phyloP scores from a whole-genome alignment of 2,329 filamentous ascomycete species.

The Beauveria varroae region DNA sequence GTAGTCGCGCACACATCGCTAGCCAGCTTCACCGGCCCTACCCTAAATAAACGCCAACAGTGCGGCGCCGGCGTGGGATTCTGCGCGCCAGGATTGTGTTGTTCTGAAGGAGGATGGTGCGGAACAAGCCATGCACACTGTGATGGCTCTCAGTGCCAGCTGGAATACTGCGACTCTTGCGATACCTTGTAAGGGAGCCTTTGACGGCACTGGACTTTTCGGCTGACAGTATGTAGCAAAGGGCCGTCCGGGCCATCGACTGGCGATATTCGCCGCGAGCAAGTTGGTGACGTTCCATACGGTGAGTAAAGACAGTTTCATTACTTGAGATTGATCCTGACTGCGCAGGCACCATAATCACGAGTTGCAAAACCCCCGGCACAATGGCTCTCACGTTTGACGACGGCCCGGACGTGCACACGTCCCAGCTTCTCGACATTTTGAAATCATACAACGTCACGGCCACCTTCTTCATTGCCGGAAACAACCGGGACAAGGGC shows the following conservation, averaged over 20 bases:
- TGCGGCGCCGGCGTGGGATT: constrained; percentile 30
- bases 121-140: constrained; percentile 28
- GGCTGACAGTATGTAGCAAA: not conserved
- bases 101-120: constrained; percentile 31
- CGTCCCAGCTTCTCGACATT: constrained; percentile 32
- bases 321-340: not conserved
- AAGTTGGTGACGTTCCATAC: constrained; percentile 29
- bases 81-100: constrained; percentile 26
- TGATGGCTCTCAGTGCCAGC: constrained; percentile 30
- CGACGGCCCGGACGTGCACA: constrained; percentile 38
- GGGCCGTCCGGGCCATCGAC: constrained; percentile 26
- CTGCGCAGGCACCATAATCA: constrained; percentile 27
- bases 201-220: no score
- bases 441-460: constrained; percentile 24
- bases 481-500: constrained; percentile 33
- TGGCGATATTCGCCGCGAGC: constrained; percentile 22
- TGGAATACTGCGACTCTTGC: constrained; percentile 32
- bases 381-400: constrained; percentile 39
- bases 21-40: not conserved
- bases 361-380: constrained; percentile 26
- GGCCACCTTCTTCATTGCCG: constrained; percentile 36
- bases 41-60: constrained; percentile 7
- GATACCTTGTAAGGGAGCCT: constrained; percentile 29
- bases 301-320: constrained; percentile 20
- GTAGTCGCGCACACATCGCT: not conserved